Base-by-base conservation (phyloP, 1,284 basidiomycete species). In the Rhizopogon parksii region DNA sequence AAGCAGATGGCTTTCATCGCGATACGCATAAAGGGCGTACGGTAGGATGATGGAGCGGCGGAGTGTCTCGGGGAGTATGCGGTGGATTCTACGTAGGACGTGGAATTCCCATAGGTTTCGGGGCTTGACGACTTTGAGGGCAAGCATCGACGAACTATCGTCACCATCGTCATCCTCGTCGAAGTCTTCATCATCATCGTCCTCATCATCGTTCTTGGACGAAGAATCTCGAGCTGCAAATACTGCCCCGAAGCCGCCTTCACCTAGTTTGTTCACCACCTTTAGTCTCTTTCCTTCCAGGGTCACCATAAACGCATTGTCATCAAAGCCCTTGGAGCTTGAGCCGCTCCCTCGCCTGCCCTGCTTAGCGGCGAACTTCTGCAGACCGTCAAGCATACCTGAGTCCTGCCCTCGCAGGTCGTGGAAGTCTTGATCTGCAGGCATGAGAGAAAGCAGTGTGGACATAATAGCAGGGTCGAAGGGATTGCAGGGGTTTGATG, bases 181-280 rank as follows among this genome's bases (percentile, higher is more conserved):
- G 1, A 79, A 74, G 24, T 80, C 77, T 4, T 79, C 73, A 24
- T 83, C 80, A 6, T 80, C 80, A 6, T 79, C 74, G 6, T 67
- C 64, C 8, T 63, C 66, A 32, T 58, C 62, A 8, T 57, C 54
- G 7, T 57, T 53, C 32, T 64, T 64, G 17, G 67, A 65, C n/a
- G 77, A 76, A n/a, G 79, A 60, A 58, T 83, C 81, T 52, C 78
- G 75, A 4, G 87, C 92, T 53, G 85, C 82, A 72, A 96, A 99
- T 8, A 99, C 96, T 2, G 88, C 82, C 0, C 95, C 96, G 60
- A 94, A 99, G 0, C 94, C 94, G 5, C 96, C 96, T 71, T 99
- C 95, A 4, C 96, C 96, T 19, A 99, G 77, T 69, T 98, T 98
- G 56, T 87, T 86, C 4, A 76, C 72, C 7, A 98, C 80, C 47